A percentile compares a stretch with the other conserved stretches of the same genome.
Conservation (phyloP, 352 stramenopile species). For the Globisporangium parvum region DNA sequence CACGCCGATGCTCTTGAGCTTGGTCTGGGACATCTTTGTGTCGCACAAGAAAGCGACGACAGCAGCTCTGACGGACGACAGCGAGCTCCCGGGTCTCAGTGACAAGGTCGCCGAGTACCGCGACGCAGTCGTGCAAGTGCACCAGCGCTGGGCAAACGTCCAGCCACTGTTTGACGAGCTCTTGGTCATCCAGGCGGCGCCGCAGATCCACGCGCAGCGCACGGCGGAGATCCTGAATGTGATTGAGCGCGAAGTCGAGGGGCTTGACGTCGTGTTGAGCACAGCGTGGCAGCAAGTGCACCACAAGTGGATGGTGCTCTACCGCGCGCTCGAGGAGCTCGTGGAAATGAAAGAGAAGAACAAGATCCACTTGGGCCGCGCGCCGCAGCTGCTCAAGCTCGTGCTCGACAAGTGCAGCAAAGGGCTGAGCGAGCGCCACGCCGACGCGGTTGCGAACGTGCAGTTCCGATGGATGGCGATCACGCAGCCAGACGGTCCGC, state of each 20-base stretch:
- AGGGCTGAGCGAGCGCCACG: slow-evolving; percentile 42
- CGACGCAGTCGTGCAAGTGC: slow-evolving; percentile 39
- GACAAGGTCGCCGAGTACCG: slow-evolving; percentile 40
- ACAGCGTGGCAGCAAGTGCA: slow-evolving; percentile 59
- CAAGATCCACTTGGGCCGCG: slow-evolving; percentile 55
- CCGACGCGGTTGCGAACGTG: slow-evolving; percentile 52
- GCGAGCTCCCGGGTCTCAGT: slow-evolving; percentile 20
- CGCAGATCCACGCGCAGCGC: slow-evolving; percentile 48
- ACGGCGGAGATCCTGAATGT: slow-evolving; percentile 38
- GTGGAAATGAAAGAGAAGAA: slow-evolving; percentile 50
- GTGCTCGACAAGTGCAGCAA: slow-evolving; percentile 49
- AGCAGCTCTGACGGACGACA: not conserved
- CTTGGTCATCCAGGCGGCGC: slow-evolving; percentile 36
- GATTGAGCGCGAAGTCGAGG: slow-evolving; percentile 47
- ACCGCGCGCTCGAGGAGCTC: slow-evolving; percentile 44
- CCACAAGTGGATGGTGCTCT: slow-evolving; percentile 45
- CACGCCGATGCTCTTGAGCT: slow-evolving; percentile 51
- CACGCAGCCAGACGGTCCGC: slow-evolving; percentile 42
- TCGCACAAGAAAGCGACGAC: slow-evolving; percentile 20
- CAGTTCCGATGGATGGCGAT: slow-evolving; percentile 78
- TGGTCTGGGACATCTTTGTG: slow-evolving; percentile 72
- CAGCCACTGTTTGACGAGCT: slow-evolving; percentile 62
- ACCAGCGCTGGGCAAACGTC: slow-evolving; percentile 64
- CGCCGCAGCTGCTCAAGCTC: slow-evolving; percentile 41
- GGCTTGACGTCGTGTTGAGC: slow-evolving; percentile 50